Evolutionary conservation across 2,329 filamentous ascomycete species (phyloP), one percentile per base, ranked within the genome.

Genomic region (Verruconis gallopava): DNA sequence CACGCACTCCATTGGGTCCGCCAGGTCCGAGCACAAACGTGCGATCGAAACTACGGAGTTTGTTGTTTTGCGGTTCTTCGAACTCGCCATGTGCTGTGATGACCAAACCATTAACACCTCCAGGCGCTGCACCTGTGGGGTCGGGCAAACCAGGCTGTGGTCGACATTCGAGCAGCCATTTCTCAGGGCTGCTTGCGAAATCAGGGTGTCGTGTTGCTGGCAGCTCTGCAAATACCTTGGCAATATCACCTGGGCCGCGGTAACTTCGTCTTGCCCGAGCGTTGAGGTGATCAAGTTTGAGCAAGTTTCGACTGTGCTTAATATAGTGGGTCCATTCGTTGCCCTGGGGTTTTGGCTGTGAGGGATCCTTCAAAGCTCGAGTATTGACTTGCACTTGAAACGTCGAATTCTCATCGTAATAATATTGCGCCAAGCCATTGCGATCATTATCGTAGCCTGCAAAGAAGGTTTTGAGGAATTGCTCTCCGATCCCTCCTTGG

Each of bases 81-180:
- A 85, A 93, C 53, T 89, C 82, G 47, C 85, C 83, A 51, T 91
- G 82, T n/a, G 89, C 71, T 5, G 73, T 79, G 49, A 93, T 73
- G 38, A 84, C 71, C 48, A 93, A 73, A 5, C 85, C 85, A 48
- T 83, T 81, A 15, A 89, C 83, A 3, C 83, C 84, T 15, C 66
- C 64, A 1, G 64, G 56, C 46, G 69, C 79, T 48, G 79, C 62
- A 1, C 77, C 76, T 11, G 70, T 72, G 2, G 77, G 78, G 51
- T 93, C 85, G 2, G 73, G 71, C 18, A 93, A 69, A 22, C 79
- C 77, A 2, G 79, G 73, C 22, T 88, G 66, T 13, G 80, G 72
- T 51, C 85, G 79, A 50, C 84, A 88, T 60, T 93, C 85, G 55
- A 93, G 77, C 40, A 85, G 74, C 69, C 85, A 93, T 51, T 86